phyloP scores from a whole-genome alignment of 2,329 filamentous ascomycete genomes.

The Monosporascus sp. region DNA sequence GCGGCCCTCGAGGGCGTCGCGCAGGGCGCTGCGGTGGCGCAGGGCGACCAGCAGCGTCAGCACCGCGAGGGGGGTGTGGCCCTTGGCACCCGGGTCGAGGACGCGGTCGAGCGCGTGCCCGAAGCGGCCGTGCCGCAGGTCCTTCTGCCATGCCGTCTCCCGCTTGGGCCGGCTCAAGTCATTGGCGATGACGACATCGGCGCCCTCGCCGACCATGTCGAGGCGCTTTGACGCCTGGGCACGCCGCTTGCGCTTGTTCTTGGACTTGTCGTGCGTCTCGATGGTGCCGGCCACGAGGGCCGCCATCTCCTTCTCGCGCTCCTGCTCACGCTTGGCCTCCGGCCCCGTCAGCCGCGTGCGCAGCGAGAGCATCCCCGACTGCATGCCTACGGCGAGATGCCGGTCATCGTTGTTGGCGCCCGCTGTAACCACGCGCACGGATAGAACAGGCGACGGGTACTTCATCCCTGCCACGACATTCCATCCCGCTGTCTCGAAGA shows the following conservation, averaged over 20 bases:
- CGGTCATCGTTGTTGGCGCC: constrained; percentile 72
- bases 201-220: constrained; percentile 77
- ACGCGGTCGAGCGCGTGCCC: constrained; percentile 73
- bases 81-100: constrained; percentile 46
- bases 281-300: constrained; percentile 73
- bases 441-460: constrained; percentile 86
- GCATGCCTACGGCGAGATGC: constrained; percentile 91
- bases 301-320: constrained; percentile 79
- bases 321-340: constrained; percentile 69
- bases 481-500: constrained; percentile 92
- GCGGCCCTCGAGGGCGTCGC: constrained; percentile 71
- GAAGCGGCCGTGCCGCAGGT: constrained; percentile 75
- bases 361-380: constrained; percentile 85
- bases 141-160: constrained; percentile 71
- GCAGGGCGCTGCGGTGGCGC: constrained; percentile 79
- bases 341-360: constrained; percentile 81
- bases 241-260: constrained; percentile 61
- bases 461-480: constrained; percentile 94
- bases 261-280: constrained; percentile 68
- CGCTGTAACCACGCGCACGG: constrained; percentile 68
- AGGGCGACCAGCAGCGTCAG: constrained; percentile 79
- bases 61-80: constrained; percentile 55
- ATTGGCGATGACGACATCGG: constrained; percentile 83
- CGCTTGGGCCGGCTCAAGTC: constrained; percentile 40
- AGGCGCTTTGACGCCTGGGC: constrained; percentile 47